These are phyloP conservation scores for Thermochaetoides dissita DNA, from an alignment of 2,329 filamentous ascomycete genomes.

Conservation along the genomic window DNA sequence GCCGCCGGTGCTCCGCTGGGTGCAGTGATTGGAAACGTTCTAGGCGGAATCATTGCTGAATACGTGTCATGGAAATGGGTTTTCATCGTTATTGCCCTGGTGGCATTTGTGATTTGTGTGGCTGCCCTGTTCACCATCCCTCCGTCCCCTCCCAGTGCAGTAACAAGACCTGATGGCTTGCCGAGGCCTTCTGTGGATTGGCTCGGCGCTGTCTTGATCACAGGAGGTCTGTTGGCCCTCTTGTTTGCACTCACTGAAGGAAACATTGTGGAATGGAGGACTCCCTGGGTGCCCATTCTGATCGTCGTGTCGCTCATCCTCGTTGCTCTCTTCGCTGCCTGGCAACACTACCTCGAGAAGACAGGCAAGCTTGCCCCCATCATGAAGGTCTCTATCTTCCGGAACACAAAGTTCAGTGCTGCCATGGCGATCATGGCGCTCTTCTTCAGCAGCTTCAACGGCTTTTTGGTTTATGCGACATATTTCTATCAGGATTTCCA, in stretches of 20 bases:
- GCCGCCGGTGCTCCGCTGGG: conserved; percentile 52
- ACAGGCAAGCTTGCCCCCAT: conserved; percentile 38
- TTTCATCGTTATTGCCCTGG: conserved; percentile 49
- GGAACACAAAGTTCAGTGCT: conserved; percentile 43
- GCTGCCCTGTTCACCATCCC: conserved; percentile 49
- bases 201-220: conserved; percentile 51
- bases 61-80: conserved; percentile 54
- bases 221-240: conserved; percentile 45
- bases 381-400: conserved; percentile 54
- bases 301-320: conserved; percentile 45
- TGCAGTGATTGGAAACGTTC: conserved; percentile 48
- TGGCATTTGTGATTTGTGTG: conserved; percentile 41
- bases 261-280: conserved; percentile 53
- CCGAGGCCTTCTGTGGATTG: conserved; percentile 45
- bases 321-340: conserved; percentile 41
- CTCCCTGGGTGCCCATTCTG: conserved; percentile 45
- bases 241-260: conserved; percentile 56
- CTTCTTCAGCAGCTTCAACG: conserved; percentile 56
- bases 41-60: conserved; percentile 49
- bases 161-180: conserved; percentile 14
- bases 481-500: conserved; percentile 60
- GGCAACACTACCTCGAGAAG: conserved; percentile 47
- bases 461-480: conserved; percentile 52
- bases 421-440: conserved; percentile 52
- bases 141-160: conserved; percentile 21